These are phyloP conservation scores for Stygiomarasmius scandens DNA, from an alignment of 1,284 basidiomycete genomes.

Conservation along the genomic window DNA sequence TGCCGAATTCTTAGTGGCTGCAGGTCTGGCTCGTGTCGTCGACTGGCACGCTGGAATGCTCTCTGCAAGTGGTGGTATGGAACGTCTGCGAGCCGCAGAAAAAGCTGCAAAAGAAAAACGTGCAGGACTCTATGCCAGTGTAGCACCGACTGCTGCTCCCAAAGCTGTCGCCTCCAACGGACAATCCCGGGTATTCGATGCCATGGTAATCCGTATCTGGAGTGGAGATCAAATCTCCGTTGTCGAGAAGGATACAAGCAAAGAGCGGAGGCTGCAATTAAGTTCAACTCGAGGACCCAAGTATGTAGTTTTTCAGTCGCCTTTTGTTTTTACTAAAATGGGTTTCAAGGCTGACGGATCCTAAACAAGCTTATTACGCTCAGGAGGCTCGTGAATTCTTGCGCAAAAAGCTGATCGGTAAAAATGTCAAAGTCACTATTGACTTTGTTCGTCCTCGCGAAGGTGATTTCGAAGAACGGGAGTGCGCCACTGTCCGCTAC, in stretches of 20 bases:
- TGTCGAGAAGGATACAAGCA: conserved; percentile 69
- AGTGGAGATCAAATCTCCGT: conserved; percentile 90
- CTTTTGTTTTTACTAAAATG: conserved; percentile 6
- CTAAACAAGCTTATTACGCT: conserved; percentile 87
- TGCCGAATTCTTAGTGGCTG: conserved; percentile 84
- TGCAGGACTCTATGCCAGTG: conserved; percentile 76
- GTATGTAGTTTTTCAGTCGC: conserved; percentile 49
- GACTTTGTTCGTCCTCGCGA: conserved; percentile 93
- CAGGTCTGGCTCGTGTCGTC: conserved; percentile 89
- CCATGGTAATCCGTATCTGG: conserved; percentile 87
- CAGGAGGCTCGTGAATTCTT: conserved; percentile 92
- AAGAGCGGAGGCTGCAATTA: conserved; percentile 86
- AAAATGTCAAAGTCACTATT: conserved; percentile 80
- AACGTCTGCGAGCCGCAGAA: conserved; percentile 85
- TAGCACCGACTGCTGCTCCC: conserved; percentile 38
- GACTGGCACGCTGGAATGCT: conserved; percentile 99
- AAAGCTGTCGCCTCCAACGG: conserved; percentile 50
- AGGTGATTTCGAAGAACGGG: conserved; percentile 91
- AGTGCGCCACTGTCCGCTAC: conserved; percentile 87
- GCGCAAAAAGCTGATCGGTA: conserved; percentile 89
- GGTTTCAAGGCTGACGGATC: conserved; percentile 70
- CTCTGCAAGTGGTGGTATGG: conserved; percentile 78
- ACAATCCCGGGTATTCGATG: conserved; percentile 71
- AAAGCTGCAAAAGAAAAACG: conserved; percentile 84
- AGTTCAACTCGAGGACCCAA: conserved; percentile 89